phyloP scores from a whole-genome alignment of 176 grass and related monocot species.

The Zoysia pacifica region DNA sequence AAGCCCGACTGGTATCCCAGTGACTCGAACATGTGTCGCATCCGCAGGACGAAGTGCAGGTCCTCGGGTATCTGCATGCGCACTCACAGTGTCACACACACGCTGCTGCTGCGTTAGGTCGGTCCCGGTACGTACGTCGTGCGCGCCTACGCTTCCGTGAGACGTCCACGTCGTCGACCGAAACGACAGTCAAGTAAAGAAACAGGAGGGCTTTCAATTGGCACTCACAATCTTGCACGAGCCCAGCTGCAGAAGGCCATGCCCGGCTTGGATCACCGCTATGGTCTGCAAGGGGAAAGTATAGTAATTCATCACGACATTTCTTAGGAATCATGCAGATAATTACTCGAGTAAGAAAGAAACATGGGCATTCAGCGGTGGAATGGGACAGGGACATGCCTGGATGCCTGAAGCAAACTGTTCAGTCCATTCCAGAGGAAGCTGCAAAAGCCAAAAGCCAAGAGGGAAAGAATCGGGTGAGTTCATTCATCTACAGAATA shows the following conservation, averaged over 20 bases:
- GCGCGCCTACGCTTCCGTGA: conserved; percentile 21
- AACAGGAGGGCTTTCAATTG: conserved; percentile 20
- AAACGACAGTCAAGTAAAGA: conserved; percentile 37
- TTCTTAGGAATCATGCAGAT: not conserved
- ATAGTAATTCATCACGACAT: not conserved
- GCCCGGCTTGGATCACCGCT: conserved; percentile 97
- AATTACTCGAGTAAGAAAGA: not conserved
- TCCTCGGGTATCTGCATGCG: conserved; percentile 87
- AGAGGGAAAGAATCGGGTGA: conserved; percentile 28
- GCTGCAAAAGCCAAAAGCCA: conserved; percentile 62
- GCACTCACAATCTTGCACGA: conserved; percentile 97
- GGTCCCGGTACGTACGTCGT: not conserved
- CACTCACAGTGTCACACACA: not conserved
- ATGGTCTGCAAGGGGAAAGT: conserved; percentile 63
- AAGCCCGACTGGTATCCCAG: conserved; percentile 96
- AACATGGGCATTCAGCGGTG: not conserved
- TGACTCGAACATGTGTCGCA: conserved; percentile 99
- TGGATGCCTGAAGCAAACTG: conserved; percentile 98
- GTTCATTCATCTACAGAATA: conserved; percentile 22
- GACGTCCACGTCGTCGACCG: conserved; percentile 36
- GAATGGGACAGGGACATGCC: conserved; percentile 33
- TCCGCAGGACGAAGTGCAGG: conserved; percentile 94
- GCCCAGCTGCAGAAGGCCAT: conserved; percentile 94
- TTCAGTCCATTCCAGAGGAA: conserved; percentile 97
- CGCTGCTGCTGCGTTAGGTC: not conserved